These are phyloP conservation scores for Scheffersomyces stipitis DNA, from an alignment of 805 yeast genomes.

Conservation along the genomic window DNA sequence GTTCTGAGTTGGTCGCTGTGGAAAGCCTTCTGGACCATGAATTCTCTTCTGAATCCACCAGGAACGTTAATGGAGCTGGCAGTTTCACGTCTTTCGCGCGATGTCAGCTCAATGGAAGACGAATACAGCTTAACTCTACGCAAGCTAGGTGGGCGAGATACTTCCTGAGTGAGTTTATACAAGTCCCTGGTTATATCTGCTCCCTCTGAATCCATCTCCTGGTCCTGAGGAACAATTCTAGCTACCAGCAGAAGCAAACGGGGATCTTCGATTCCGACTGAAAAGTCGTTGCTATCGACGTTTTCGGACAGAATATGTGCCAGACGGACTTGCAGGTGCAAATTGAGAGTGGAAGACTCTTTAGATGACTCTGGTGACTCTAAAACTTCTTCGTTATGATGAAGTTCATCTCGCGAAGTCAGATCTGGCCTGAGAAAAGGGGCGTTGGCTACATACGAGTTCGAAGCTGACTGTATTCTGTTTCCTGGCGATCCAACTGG, in stretches of 20 bases:
- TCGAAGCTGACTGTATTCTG: constrained; percentile 9
- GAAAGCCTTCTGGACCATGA: constrained; percentile 41
- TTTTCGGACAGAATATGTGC: constrained; percentile 5
- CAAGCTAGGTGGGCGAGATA: constrained; percentile 2
- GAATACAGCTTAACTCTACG: constrained; percentile 19
- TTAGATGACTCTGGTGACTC: constrained; percentile 12
- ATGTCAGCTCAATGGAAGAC: constrained; percentile 15
- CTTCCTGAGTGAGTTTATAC: constrained; percentile 23
- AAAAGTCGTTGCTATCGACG: constrained; percentile 11
- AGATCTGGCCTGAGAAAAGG: constrained; percentile 17
- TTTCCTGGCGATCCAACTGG: constrained; percentile 14
- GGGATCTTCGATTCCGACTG: constrained; percentile 30
- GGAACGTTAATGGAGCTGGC: constrained; percentile 75
- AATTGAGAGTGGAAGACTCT: constrained; percentile 4
- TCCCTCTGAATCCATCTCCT: constrained; percentile 42
- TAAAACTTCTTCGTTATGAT: constrained; percentile 10
- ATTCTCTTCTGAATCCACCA: constrained; percentile 80
- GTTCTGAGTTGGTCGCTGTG: constrained; percentile 16
- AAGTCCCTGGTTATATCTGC: constrained; percentile 54
- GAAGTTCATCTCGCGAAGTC: constrained; percentile 6
- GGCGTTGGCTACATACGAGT: constrained; percentile 14
- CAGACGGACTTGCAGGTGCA: background rate
- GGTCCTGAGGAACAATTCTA: constrained; percentile 37
- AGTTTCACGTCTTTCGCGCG: constrained; percentile 50
- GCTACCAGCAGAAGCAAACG: constrained; percentile 28